A percentile compares a stretch with the other conserved stretches of the same genome.
These are phyloP conservation scores for Chlamydomonas schloesseri DNA, from an alignment of 139 green algal genomes.

Conservation along the genomic window DNA sequence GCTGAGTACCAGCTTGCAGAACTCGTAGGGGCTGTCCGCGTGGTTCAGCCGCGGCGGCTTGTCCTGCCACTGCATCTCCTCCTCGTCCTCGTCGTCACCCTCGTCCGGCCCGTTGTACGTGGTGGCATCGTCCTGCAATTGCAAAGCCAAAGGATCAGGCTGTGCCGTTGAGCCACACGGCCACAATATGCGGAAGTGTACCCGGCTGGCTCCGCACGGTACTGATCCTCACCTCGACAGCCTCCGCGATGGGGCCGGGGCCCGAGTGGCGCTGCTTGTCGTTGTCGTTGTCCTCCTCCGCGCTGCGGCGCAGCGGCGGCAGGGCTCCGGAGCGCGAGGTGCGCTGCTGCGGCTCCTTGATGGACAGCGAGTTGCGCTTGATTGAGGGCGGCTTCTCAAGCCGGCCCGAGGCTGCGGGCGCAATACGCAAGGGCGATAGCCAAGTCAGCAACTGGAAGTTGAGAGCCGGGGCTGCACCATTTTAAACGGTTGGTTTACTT, in stretches of 20 bases:
- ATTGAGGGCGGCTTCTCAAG: too few species aligned
- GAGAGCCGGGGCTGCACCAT: too few species aligned
- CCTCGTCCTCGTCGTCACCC: conserved; percentile 21
- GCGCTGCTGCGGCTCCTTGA: not conserved
- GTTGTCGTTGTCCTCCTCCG: not conserved
- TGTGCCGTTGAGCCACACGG: too few species aligned
- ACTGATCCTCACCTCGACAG: not conserved
- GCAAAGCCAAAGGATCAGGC: too few species aligned
- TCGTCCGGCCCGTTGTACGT: not conserved
- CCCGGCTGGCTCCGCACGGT: too few species aligned
- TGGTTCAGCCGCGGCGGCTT: conserved; percentile 31
- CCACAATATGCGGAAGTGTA: too few species aligned
- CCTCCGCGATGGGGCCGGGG: conserved; percentile 1
- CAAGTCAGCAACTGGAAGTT: too few species aligned
- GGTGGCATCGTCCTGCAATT: not conserved
- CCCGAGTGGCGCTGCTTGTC: not conserved
- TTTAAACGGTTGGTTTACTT: too few species aligned
- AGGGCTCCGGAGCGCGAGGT: not conserved
- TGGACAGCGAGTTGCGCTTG: too few species aligned
- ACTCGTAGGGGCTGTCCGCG: conserved; percentile 32
- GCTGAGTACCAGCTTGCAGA: conserved; percentile 17
- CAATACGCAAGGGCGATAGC: too few species aligned
- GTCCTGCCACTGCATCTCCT: conserved; percentile 41
- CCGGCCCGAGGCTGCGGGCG: not conserved
- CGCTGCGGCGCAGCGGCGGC: not conserved